Percentiles rank a stretch among this genome's conserved stretches.
phyloP scores from a whole-genome alignment of 306 rosid species.

The Quercus parvula region DNA sequence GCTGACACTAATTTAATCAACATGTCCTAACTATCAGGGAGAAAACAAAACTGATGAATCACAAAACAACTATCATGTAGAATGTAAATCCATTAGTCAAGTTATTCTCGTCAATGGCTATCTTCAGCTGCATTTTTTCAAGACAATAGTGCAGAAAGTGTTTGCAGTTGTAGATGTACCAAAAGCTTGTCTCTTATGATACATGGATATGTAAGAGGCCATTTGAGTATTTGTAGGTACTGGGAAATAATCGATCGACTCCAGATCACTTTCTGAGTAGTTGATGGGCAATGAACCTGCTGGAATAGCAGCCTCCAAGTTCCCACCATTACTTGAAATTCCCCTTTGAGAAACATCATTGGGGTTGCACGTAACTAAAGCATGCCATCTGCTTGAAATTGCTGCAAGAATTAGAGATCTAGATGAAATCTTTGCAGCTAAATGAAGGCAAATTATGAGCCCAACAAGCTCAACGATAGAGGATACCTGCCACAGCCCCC shows the following conservation, averaged over 20 bases:
- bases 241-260: slow-evolving; percentile 27
- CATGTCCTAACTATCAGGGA: too few relatives aligned
- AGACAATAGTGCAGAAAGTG: background rate
- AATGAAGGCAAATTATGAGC: slow-evolving; percentile 38
- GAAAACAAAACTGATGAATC: too few relatives aligned
- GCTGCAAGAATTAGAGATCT: slow-evolving; percentile 45
- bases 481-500: slow-evolving; percentile 26
- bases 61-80: too few relatives aligned
- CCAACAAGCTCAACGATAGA: slow-evolving; percentile 43
- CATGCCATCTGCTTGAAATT: slow-evolving; percentile 50
- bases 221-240: slow-evolving; percentile 33
- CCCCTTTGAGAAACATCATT: slow-evolving; percentile 8
- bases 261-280: slow-evolving; percentile 43
- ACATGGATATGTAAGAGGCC: slow-evolving; percentile 35
- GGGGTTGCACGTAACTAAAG: slow-evolving; percentile 43
- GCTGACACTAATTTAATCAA: too few relatives aligned
- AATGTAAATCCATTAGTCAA: too few relatives aligned
- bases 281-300: slow-evolving; percentile 8
- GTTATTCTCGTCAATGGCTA: too few relatives aligned
- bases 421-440: slow-evolving; percentile 46
- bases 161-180: slow-evolving; percentile 18
- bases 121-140: too few relatives aligned
- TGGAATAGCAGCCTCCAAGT: background rate
- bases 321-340: slow-evolving; percentile 4
- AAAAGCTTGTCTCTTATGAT: slow-evolving; percentile 44